These are phyloP conservation scores for Populus euphratica DNA, from an alignment of 345 rosid species.

Conservation along the genomic window DNA sequence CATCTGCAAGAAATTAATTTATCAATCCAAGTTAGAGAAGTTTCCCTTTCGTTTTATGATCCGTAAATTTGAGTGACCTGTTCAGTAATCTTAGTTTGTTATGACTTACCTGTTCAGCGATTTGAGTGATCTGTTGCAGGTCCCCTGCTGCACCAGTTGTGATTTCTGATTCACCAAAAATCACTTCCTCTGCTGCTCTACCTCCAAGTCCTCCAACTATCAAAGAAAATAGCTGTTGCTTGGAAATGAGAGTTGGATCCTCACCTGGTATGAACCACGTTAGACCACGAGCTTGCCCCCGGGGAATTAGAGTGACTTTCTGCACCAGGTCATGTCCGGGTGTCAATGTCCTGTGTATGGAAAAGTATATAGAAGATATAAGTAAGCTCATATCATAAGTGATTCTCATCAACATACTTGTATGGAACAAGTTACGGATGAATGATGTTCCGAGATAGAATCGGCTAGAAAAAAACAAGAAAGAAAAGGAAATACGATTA, in stretches of 20 bases:
- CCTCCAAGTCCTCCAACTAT: conserved; percentile 79
- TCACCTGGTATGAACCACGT: conserved; percentile 71
- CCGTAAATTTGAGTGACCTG: too few species aligned
- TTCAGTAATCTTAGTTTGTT: too few species aligned
- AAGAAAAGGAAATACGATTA: too few species aligned
- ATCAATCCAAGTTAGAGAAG: neutral
- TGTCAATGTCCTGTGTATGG: conserved; percentile 45
- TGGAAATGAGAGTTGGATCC: conserved; percentile 54
- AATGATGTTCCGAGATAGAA: too few species aligned
- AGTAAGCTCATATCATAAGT: neutral
- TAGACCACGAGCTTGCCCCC: conserved; percentile 84
- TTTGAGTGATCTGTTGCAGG: conserved; percentile 58
- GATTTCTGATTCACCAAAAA: conserved; percentile 71
- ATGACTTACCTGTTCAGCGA: conserved; percentile 56
- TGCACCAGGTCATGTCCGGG: conserved; percentile 70
- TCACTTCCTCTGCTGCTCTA: conserved; percentile 63
- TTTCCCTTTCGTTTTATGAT: too few species aligned
- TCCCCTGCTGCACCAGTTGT: conserved; percentile 73
- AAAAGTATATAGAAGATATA: neutral
- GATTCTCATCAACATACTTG: neutral
- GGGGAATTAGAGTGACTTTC: conserved; percentile 60
- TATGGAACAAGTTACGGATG: neutral
- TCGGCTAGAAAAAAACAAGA: too few species aligned
- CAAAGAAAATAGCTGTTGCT: conserved; percentile 59
- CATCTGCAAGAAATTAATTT: conserved; percentile 38